These are phyloP conservation scores for Blastomyces percursus DNA, from an alignment of 2,329 filamentous ascomycete species.

Conservation along the genomic window DNA sequence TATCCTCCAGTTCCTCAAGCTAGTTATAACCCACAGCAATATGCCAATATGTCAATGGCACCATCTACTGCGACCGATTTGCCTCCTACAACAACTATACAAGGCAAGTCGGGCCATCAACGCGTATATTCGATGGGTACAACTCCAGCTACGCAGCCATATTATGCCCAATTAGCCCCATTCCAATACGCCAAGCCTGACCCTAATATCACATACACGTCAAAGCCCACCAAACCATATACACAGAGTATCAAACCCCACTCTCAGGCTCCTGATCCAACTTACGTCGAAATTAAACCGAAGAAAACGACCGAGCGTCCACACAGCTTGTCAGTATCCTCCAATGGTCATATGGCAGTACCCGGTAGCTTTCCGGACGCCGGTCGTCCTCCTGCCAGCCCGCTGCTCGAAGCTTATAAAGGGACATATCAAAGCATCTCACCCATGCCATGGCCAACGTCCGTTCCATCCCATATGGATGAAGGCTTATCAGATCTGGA, in stretches of 20 bases:
- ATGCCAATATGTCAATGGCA: conserved; percentile 1
- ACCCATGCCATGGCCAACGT: conserved; percentile 75
- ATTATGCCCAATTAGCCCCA: conserved; percentile 24
- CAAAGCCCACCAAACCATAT: conserved; percentile 15
- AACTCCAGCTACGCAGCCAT: conserved; percentile 11
- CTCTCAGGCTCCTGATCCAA: conserved; percentile 18
- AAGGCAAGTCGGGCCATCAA: conserved; percentile 19
- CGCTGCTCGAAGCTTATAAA: conserved; percentile 80
- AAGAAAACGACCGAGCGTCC: conserved; percentile 17
- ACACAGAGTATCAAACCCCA: conserved; percentile 15
- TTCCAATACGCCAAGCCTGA: conserved; percentile 34
- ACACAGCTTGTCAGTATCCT: conserved; percentile 28
- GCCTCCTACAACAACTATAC: conserved; percentile 18
- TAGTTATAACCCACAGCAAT: background rate
- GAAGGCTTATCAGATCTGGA: conserved; percentile 46
- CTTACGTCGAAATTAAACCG: conserved; percentile 21
- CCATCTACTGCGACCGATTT: conserved; percentile 18
- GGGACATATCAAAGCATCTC: conserved; percentile 92
- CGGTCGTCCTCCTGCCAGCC: conserved; percentile 58
- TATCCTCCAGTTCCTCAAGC: background rate
- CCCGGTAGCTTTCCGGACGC: conserved; percentile 22
- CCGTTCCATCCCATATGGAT: conserved; percentile 47
- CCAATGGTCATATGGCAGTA: conserved; percentile 27
- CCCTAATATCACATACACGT: conserved; percentile 30
- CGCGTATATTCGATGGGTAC: conserved; percentile 22